Evolutionary conservation across 345 rosid genomes (phyloP).

Genomic region (Gossypium anomalum): DNA sequence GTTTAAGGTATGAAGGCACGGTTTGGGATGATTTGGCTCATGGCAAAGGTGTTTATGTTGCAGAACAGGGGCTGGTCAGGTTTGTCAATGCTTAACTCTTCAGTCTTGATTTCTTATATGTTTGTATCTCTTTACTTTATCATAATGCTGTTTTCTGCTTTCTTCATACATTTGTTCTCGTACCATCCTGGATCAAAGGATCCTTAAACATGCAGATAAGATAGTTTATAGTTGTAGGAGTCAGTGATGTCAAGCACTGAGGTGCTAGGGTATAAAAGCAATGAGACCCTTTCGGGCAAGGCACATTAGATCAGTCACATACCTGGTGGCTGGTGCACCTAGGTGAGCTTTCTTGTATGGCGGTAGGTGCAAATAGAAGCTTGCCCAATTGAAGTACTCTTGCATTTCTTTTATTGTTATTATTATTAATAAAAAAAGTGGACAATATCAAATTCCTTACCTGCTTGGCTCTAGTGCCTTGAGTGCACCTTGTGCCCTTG

Average conservation of each 20-base stretch:
- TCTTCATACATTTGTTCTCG: neutral
- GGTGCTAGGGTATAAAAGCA: neutral
- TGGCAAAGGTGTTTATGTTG: slow-evolving; percentile 90
- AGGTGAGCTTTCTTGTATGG: neutral
- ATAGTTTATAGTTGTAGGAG: neutral
- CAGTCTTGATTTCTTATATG: neutral
- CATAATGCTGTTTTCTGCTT: neutral
- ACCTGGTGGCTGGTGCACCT: neutral
- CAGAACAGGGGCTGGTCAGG: slow-evolving; percentile 82
- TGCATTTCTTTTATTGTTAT: too few relatives aligned
- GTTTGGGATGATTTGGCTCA: slow-evolving; percentile 96
- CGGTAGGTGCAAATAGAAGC: neutral
- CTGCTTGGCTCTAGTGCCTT: neutral
- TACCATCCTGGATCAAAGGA: neutral
- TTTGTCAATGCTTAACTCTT: slow-evolving; percentile 20
- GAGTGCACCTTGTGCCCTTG: neutral
- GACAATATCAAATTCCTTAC: neutral
- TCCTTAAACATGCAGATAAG: neutral
- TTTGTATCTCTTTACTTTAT: slow-evolving; percentile 11
- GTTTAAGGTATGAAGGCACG: slow-evolving; percentile 83
- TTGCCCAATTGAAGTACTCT: neutral
- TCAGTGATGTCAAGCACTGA: neutral
- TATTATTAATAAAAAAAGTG: neutral
- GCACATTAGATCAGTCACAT: neutral
- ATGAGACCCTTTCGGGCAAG: neutral